Evolutionary conservation across 208 protist species (phyloP), one percentile per base, ranked within the genome.

Genomic region (Lotmaria passim): DNA sequence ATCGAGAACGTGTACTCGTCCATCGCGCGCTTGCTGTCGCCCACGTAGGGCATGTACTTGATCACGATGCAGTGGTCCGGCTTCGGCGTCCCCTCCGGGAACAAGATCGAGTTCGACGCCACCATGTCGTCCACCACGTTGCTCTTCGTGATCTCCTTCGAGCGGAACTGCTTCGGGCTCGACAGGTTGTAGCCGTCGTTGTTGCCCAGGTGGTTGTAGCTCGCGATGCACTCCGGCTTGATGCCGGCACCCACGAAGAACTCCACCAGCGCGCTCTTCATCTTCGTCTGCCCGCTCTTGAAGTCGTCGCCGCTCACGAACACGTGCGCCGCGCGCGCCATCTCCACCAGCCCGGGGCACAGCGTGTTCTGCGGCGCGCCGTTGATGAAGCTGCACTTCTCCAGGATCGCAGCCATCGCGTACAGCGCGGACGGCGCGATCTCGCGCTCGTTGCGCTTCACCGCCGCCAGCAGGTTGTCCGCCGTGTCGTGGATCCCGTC

Each of bases 71-170:
- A 90, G 88, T 99, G 98, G 76, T 99, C 98, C 47, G 98, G 98
- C 74, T 99, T 93, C 51, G 78, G 73, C 52, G 82, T 81, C 7
- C 82, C 87, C 30, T 89, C 77, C 24, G 90, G 84, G 78, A 98
- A 99, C 30, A 99, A 85, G 59, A 99, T 95, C 19, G 43, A 39
- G 87, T 99, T 99, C 12, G 89, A 94, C 24, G 73, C 83, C 43
- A 99, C 97, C 97, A 99, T 99, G 85, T 99, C 99, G 78, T 99
- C 98, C 44, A 99, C 97, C 11, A 99, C 99, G 78, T 98, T 99
- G 62, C 81, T 94, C 85, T 99, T 99, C 46, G 97, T 98, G 67
- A 99, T 99, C 83, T 99, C 98, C 86, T 99, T 99, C 28, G 97
- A 99, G 61, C 97, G 92, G 88, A 99, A 99, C 83, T 98, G 94